A percentile compares a stretch with the other conserved stretches of the same genome.
Evolutionary conservation across 2,329 filamentous ascomycete genomes (phyloP).

Genomic region (Botryotinia globosa): DNA sequence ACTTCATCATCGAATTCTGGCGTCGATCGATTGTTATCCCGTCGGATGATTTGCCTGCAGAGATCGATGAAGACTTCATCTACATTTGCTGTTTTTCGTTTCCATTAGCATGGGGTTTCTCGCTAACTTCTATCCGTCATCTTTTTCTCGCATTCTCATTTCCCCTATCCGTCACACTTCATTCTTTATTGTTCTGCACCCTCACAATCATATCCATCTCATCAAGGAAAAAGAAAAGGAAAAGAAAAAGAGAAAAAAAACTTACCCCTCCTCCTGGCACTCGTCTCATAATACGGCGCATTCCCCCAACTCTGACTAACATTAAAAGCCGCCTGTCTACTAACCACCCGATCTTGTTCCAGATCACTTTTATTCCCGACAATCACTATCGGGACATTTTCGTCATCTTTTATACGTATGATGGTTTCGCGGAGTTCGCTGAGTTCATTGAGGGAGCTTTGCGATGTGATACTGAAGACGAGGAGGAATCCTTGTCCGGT

Average conservation of each 20-base stretch:
- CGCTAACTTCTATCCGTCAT: not conserved
- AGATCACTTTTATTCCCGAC: constrained; percentile 74
- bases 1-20: constrained; percentile 16
- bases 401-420: constrained; percentile 69
- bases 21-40: constrained; percentile 43
- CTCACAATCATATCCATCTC: not conserved
- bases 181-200: not conserved
- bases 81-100: constrained; percentile 51
- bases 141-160: not conserved
- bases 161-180: not conserved
- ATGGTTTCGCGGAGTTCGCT: constrained; percentile 70
- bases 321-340: constrained; percentile 61
- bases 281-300: constrained; percentile 72
- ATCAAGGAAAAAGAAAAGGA: not conserved
- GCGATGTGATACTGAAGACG: constrained; percentile 71
- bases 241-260: constrained; percentile 7
- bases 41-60: constrained; percentile 64
- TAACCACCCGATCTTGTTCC: constrained; percentile 67
- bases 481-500: constrained; percentile 72
- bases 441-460: constrained; percentile 66
- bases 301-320: constrained; percentile 68
- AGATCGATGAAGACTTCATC: constrained; percentile 70
- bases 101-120: not conserved
- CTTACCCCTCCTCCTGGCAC: constrained; percentile 55
- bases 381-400: constrained; percentile 67